Base-by-base conservation (phyloP, 1,284 basidiomycete genomes). In the Psilocybe mexicana region DNA sequence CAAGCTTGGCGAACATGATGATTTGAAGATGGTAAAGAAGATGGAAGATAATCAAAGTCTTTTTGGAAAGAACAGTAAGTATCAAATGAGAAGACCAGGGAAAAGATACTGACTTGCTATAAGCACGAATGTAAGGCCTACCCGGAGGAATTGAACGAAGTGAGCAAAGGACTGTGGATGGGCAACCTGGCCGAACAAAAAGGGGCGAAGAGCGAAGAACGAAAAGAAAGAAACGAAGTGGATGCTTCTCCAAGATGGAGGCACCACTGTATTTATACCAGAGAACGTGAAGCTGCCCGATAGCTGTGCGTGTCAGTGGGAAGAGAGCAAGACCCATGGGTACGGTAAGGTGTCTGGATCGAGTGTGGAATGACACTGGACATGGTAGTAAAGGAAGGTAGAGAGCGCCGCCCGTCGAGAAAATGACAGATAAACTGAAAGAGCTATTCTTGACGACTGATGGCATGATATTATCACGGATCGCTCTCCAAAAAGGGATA, bases 1-100 rank as follows among this genome's bases (percentile, higher is more conserved):
- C 67, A 58, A 70, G 59, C 60, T 69, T 71, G 52, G 67, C 61
- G 64, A 74, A 72, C 73, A 74, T 74, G 63, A 63, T 60, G 57
- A 57, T 62, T 56, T 52, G 54, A 54, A 63, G 59, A 57, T 57
- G 55, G 63, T 18, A 18, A 18, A 18, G 66, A 53, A 63, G 65
- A 65, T 62, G 59, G 61, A 56, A 63, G 44, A 57, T 53, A 56
- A 36, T 60, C 59, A 46, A 59, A 61, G 58, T 61, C 61, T 50
- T 60, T 43, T 24, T 36, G 30, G 47, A 54, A 42, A 50, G 12
- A 23, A 52, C 45, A 3, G 30, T 58, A 6, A 43, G 58, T 24
- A 43, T 45, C 14, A 23, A 6, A 30, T 26, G 18, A 44, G 40
- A 43, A 42, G 45, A 51, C 14, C 43, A 56, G 38, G 42, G 43